Evolutionary conservation across 2,329 filamentous ascomycete species (phyloP), one percentile per base, ranked within the genome.

Genomic region (Chalaropsis thielavioides): DNA sequence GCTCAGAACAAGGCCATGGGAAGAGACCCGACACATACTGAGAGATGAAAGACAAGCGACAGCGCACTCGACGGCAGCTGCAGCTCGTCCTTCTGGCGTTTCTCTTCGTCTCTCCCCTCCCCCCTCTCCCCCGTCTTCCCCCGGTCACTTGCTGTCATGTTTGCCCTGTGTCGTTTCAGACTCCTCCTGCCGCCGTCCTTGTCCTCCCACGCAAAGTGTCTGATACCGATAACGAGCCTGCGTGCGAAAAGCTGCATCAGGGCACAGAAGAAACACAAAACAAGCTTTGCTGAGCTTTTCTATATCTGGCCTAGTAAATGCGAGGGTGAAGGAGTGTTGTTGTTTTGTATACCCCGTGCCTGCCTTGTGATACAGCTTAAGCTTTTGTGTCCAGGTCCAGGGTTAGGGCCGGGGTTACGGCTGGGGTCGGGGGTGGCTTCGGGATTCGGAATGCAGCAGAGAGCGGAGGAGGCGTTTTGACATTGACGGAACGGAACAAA

Each of bases 261-360:
- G 24, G 27, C 51, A 58, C 31, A 58, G 51, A 35, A 17, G 51
- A 58, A 58, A 58, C 51, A 58, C 51, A 58, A 58, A 58, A 58
- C 51, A 58, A 58, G 27, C 27, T 38, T 35, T 19, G 22, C n/a
- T 11, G 27, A 58, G 51, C 51, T 35, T 58, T 27, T 58, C 51
- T 58, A 31, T 38, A 24, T 58, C n/a, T n/a, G 51, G 51, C 24
- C 51, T 35, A 58, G 51, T 17, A 24, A 51, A 24, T 51, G 15
- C 10, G 46, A 51, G 11, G 35, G 35, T 8, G 19, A 27, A 49
- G 46, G 35, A 38, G 6, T 4, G 31, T 6, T 31, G 31, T 31
- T 24, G 8, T 1, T 13, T 8, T 49, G 44, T 19, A 49, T 51
- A 51, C 46, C 24, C 13, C 24, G 19, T 24, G 46, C 19, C 10